Percentiles rank a stretch among this genome's conserved stretches.
These are phyloP conservation scores for Microdochium trichocladiopsis DNA, from an alignment of 2,329 filamentous ascomycete genomes.

Conservation along the genomic window DNA sequence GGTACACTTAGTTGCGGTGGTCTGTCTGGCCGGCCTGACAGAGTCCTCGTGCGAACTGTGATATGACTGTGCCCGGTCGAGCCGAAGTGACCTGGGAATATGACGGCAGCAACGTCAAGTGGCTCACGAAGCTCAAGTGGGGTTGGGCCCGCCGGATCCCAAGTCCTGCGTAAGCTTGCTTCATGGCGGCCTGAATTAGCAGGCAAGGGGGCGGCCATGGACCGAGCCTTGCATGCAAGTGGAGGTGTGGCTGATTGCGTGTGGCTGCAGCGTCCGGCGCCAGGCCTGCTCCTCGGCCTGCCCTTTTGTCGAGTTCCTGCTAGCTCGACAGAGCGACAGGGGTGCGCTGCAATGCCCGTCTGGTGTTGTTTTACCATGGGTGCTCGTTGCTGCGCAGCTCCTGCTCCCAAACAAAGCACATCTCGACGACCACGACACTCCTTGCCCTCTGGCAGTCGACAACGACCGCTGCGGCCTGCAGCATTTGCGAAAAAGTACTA, in stretches of 20 bases:
- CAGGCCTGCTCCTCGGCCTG: background rate
- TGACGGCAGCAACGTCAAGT: background rate
- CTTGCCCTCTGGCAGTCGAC: background rate
- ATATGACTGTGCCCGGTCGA: no score
- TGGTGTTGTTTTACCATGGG: background rate
- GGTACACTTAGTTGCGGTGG: background rate
- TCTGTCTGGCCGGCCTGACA: background rate
- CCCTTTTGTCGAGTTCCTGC: no score
- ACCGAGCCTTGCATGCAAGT: no score
- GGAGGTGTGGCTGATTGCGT: background rate
- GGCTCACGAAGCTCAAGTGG: background rate
- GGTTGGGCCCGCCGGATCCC: background rate
- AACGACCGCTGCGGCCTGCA: background rate
- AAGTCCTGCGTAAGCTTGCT: no score
- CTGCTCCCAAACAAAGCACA: background rate
- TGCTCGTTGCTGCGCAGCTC: background rate
- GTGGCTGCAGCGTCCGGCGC: background rate
- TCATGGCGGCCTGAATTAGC: no score
- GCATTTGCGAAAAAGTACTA: background rate
- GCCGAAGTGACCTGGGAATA: background rate
- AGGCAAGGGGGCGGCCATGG: no score
- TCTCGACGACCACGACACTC: background rate
- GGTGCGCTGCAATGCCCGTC: background rate
- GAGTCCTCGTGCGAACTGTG: background rate
- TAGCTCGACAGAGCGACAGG: background rate